Percentiles rank a stretch among this genome's conserved stretches.
Evolutionary conservation across 2,329 filamentous ascomycete genomes (phyloP).

Genomic region (Fusarium lateritium): DNA sequence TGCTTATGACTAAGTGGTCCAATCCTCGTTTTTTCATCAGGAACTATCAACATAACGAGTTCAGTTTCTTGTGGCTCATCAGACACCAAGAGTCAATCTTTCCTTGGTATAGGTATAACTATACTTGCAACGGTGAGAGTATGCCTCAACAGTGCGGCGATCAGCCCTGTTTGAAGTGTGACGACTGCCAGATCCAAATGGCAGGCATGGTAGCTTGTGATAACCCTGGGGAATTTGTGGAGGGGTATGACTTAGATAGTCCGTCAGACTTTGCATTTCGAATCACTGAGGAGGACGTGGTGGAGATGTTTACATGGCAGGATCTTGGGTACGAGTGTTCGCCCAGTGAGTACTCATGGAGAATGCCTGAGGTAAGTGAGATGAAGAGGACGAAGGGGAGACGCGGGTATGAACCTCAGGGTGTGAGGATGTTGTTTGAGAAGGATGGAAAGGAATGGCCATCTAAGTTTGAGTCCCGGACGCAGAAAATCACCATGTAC

Average conservation of each 20-base stretch:
- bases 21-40: too few species aligned
- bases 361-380: too few species aligned
- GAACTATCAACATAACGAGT: background rate
- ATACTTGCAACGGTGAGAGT: too few species aligned
- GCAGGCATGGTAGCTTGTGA: background rate
- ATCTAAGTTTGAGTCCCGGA: too few species aligned
- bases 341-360: background rate
- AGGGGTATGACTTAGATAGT: background rate
- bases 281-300: background rate
- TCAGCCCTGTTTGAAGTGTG: background rate
- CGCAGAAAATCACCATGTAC: too few species aligned
- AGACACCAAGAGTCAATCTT: background rate
- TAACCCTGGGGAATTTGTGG: background rate
- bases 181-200: background rate
- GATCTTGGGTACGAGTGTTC: background rate
- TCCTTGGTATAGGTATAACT: background rate
- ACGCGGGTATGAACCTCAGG: too few species aligned
- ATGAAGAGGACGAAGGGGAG: background rate
- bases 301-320: constrained; percentile 1
- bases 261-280: background rate
- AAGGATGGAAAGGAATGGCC: too few species aligned
- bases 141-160: too few species aligned
- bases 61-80: background rate
- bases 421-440: too few species aligned
- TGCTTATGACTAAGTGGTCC: background rate